Evolutionary conservation across 2,329 filamentous ascomycete species (phyloP), one percentile per base, ranked within the genome.

Genomic region (Cercospora janseana): DNA sequence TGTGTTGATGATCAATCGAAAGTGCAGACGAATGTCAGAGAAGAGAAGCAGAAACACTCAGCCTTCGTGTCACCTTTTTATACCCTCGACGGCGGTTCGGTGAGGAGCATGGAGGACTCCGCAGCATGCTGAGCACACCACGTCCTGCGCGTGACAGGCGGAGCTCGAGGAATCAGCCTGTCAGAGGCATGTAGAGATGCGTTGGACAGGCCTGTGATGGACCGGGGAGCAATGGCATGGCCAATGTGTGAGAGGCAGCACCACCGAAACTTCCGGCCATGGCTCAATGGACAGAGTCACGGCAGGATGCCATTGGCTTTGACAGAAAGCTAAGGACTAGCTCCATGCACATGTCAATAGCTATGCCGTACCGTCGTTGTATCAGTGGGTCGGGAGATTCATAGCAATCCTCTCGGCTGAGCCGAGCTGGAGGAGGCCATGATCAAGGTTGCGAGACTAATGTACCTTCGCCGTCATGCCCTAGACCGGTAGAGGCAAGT

Each of bases 321-420:
- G 45, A 28, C 31, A 26, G 28, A 62, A 61, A 63, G 62, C 63
- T 67, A 67, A 57, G 47, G 27, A 52, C 55, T 65, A 67, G 63
- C 61, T 66, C 61, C 62, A 66, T 62, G 56, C 42, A 46, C 46
- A 52, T 57, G 50, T 52, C 52, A 55, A 46, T 46, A 54, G 46
- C 42, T 49, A 37, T 51, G 44, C 27, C 49, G 37, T 49, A 48
- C 52, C 55, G 38, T 46, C 48, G 54, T 61, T 52, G 57, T 29
- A 45, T 52, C 54, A 55, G 61, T 58, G 61, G 61, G 61, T 61
- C 57, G 51, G n/a, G 31, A 23, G 16, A 27, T 20, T 32, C 37
- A 44, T 35, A 38, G 37, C 18, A 49, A 52, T 46, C 44, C 46
- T 34, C 54, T 59, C 51, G 55, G 43, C 51, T 32, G 27, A 43